Evolutionary conservation across 768 basidiomycete genomes (phyloP), one percentile per base, ranked within the genome.

Genomic region (Boletus subcaerulescens): DNA sequence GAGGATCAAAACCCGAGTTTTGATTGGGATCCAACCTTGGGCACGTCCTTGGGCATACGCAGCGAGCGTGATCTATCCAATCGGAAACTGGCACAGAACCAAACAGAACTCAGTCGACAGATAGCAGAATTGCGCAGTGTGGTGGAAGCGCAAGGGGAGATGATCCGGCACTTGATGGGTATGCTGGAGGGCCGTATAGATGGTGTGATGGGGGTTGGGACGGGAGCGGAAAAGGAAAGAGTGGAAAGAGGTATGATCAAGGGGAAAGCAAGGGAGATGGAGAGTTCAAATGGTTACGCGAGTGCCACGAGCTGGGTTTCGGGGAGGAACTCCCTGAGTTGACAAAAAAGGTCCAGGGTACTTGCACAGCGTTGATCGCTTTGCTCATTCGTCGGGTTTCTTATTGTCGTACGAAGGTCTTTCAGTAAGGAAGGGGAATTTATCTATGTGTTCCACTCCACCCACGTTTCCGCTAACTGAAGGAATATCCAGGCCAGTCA

Each of bases 101-200:
- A 87, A 64, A 78, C 78, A 10, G 86, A 85, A 67, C 71, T 91
- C 40, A 82, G 81, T 56, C 71, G 71, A 42, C 87, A 90, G 70
- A 86, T 91, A 43, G 69, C 74, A 10, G 83, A 85, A 52, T 71
- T 89, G 40, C 73, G 77, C 12, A 66, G 59, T 6, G 74, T 77
- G 8, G 76, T 89, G n/a, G 84, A 87, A 65, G 65, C 64, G 52
- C 87, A 90, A 59, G 81, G 81, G 4, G 72, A 72, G 61, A 63
- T 87, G 66, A 69, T 90, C 22, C 58, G 41, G 43, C 60, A 58
- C 13, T 45, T 70, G 33, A 52, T 71, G 5, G 48, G 53, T 52
- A 31, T 54, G 17, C 58, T 70, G 9, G 66, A 60, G 14, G 44
- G 42, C 3, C 42, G 45, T 32, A 14, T 12, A 8, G 52, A 48